Evolutionary conservation across 768 basidiomycete species (phyloP).

Genomic region (Macrolepiota albuminosa): DNA sequence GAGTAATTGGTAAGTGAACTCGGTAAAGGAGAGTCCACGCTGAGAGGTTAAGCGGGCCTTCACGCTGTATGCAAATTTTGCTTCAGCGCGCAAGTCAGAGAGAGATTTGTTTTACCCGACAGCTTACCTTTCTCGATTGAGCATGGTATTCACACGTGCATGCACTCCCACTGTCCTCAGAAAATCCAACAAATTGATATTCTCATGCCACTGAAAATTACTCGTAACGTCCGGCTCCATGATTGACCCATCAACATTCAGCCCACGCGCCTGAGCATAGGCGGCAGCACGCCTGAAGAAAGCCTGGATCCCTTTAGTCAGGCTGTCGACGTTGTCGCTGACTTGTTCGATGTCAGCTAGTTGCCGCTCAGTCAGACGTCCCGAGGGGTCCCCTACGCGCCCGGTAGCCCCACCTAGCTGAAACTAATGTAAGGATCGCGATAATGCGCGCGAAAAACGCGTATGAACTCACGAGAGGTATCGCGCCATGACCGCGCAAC

Average conservation of each 20-base stretch:
- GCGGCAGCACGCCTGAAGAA: slow-evolving; percentile 67
- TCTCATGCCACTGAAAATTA: slow-evolving; percentile 73
- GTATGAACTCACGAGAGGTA: slow-evolving; percentile 69
- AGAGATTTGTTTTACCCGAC: background rate
- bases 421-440: slow-evolving; percentile 1
- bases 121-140: slow-evolving; percentile 80
- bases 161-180: slow-evolving; percentile 75
- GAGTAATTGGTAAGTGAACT: slow-evolving; percentile 95
- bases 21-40: slow-evolving; percentile 94
- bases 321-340: slow-evolving; percentile 56
- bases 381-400: slow-evolving; percentile 95
- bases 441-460: background rate
- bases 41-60: slow-evolving; percentile 73
- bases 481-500: slow-evolving; percentile 72
- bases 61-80: slow-evolving; percentile 48
- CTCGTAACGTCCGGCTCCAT: slow-evolving; percentile 30
- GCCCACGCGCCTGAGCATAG: slow-evolving; percentile 47
- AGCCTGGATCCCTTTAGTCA: slow-evolving; percentile 58
- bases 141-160: slow-evolving; percentile 84
- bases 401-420: slow-evolving; percentile 97
- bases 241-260: slow-evolving; percentile 14
- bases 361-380: slow-evolving; percentile 76
- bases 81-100: background rate
- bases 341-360: slow-evolving; percentile 57
- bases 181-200: slow-evolving; percentile 77